Conservation (phyloP, 306 rosid genomes). For the Rosa chinensis region DNA sequence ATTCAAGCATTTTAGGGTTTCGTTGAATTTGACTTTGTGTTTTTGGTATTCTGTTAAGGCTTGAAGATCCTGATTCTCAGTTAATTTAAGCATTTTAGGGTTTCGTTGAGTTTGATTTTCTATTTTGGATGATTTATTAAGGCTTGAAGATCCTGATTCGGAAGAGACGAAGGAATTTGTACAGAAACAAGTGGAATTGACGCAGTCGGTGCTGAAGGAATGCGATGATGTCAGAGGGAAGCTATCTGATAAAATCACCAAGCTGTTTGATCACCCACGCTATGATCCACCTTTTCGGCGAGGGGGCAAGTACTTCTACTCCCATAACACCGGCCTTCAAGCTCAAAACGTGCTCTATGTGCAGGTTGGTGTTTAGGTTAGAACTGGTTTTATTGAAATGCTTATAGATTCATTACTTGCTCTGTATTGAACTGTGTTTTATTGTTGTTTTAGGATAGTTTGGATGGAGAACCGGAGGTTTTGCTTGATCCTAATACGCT, state of each 20-base stretch:
- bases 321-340: conserved; percentile 89
- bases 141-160: conserved; percentile 94
- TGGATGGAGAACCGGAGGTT: conserved; percentile 62
- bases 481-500: conserved; percentile 86
- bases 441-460: conserved; percentile 45
- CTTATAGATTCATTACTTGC: neutral
- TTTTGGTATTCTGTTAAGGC: conserved; percentile 41
- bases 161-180: conserved; percentile 82
- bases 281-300: conserved; percentile 62
- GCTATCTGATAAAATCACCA: conserved; percentile 56
- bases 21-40: neutral
- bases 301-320: conserved; percentile 64
- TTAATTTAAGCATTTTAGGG: neutral
- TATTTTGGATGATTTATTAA: neutral
- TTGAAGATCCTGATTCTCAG: conserved; percentile 72
- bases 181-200: conserved; percentile 62
- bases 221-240: conserved; percentile 55
- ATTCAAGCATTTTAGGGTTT: neutral
- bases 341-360: conserved; percentile 69
- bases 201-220: conserved; percentile 59
- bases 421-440: neutral
- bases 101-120: neutral
- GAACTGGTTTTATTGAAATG: conserved; percentile 4
- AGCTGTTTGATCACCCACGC: conserved; percentile 87
- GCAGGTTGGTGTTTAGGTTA: conserved; percentile 55